Conservation (phyloP, 2,329 filamentous ascomycete species). For the Monosporascus ibericus region DNA sequence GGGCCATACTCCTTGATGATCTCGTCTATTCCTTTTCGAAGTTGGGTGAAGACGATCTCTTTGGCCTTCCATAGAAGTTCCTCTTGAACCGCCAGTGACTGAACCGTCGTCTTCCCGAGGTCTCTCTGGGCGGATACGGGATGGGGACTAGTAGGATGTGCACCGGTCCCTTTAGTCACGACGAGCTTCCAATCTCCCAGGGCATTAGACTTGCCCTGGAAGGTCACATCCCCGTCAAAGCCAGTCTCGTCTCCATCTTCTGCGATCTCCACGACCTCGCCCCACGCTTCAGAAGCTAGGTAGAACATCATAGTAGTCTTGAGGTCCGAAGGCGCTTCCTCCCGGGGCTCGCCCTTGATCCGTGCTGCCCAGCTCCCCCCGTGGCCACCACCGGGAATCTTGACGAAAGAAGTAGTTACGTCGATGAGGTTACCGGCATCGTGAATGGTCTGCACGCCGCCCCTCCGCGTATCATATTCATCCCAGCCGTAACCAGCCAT, state of each 20-base stretch:
- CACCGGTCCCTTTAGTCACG: constrained; percentile 63
- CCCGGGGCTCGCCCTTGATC: constrained; percentile 73
- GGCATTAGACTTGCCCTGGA: constrained; percentile 63
- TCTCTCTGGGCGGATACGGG: constrained; percentile 62
- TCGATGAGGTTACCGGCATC: constrained; percentile 85
- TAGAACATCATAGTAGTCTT: constrained; percentile 81
- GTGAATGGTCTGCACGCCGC: constrained; percentile 84
- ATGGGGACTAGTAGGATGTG: constrained; percentile 60
- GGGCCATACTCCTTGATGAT: constrained; percentile 42
- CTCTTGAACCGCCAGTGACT: constrained; percentile 60
- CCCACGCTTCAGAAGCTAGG: constrained; percentile 70
- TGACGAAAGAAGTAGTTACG: constrained; percentile 89
- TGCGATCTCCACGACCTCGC: constrained; percentile 54
- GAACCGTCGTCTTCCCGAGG: constrained; percentile 68
- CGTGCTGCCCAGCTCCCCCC: constrained; percentile 90
- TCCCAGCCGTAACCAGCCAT: constrained; percentile 98
- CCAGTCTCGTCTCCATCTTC: constrained; percentile 42
- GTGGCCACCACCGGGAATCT: constrained; percentile 76
- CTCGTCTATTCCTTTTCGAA: constrained; percentile 45
- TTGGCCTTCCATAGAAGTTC: constrained; percentile 82
- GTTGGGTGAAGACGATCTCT: constrained; percentile 49
- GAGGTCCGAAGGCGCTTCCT: constrained; percentile 59
- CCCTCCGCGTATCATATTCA: constrained; percentile 84
- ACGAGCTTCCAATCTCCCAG: constrained; percentile 77
- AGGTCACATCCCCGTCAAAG: constrained; percentile 54